These are phyloP conservation scores for Amanita pseudoporphyria DNA, from an alignment of 768 basidiomycete species.

Conservation along the genomic window DNA sequence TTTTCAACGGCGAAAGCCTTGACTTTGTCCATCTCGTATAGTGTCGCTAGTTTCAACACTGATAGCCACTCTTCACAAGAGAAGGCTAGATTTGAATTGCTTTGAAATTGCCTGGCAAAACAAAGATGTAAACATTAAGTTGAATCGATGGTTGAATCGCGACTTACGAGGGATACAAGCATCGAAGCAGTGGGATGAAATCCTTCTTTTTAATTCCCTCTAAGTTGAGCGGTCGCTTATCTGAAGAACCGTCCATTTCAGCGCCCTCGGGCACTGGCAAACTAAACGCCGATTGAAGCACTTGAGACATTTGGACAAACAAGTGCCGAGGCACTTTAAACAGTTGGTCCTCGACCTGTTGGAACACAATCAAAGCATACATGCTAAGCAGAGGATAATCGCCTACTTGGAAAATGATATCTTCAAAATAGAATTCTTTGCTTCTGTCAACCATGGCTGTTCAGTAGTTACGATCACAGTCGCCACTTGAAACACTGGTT, in stretches of 20 bases:
- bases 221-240: conserved; percentile 18
- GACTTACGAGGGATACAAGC: conserved; percentile 20
- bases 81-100: background rate
- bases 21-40: conserved; percentile 33
- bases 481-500: no score
- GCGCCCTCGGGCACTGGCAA: conserved; percentile 11
- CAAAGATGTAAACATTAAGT: background rate
- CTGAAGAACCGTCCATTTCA: conserved; percentile 17
- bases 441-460: no score
- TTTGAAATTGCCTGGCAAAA: background rate
- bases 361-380: no score
- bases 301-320: conserved; percentile 15
- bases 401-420: no score
- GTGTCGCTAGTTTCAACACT: conserved; percentile 27
- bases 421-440: conserved; percentile 1
- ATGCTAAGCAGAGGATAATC: no score
- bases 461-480: no score
- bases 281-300: conserved; percentile 18
- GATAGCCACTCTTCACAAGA: conserved; percentile 24
- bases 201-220: conserved; percentile 15
- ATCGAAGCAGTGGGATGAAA: conserved; percentile 16
- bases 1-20: conserved; percentile 19
- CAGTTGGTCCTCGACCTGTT: no score
- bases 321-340: no score
- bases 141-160: conserved; percentile 12